Evolutionary conservation across 495 filamentous ascomycete genomes (phyloP), one percentile per base, ranked within the genome.

Genomic region (Neurospora pannonica): DNA sequence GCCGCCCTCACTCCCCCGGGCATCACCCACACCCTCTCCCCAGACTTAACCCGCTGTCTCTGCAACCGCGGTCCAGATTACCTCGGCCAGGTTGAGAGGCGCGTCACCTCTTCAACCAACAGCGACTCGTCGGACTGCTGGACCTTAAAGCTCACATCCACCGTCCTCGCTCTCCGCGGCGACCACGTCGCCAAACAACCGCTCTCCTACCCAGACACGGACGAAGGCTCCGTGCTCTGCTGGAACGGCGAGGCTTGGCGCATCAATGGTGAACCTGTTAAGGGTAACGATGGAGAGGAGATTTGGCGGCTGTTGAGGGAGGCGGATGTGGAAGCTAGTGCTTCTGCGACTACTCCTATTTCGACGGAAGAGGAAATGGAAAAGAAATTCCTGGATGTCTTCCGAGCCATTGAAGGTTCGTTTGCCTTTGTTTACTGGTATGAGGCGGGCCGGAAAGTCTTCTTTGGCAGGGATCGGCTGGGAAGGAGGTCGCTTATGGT

Each of bases 241-340:
- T 99, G 96, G 95, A 98, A 98, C 77, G 96, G 96, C n/a, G 96
- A 99, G 80, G 97, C 94, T 10, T 99, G 96, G 96, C 91, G 87
- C 71, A 87, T 97, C 71, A 78, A 77, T 28, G 85, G 84, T 24
- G 81, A 87, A 17, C 74, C 85, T 37, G 83, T 94, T 34, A 75
- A 78, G 34, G 90, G 88, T 43, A 98, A 97, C 80, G 96, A 99
- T 80, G 92, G 92, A 2, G 87, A 92, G 77, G 81, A 81, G 13
- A 86, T 99, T 17, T 91, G 94, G 77, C 76, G 85, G n/a, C 75
- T 88, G 62, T 87, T 98, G 60, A 77, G 15, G 28, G 54, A 31
- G 6, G 48, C 38, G 38, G 38, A 38, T 38, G 38, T 90, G 19
- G 79, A 85, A 38, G 88, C 86, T 67, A 79, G 77, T 78, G 76